These are phyloP conservation scores for Aplosporella prunicola DNA, from an alignment of 2,329 filamentous ascomycete species.

Conservation along the genomic window DNA sequence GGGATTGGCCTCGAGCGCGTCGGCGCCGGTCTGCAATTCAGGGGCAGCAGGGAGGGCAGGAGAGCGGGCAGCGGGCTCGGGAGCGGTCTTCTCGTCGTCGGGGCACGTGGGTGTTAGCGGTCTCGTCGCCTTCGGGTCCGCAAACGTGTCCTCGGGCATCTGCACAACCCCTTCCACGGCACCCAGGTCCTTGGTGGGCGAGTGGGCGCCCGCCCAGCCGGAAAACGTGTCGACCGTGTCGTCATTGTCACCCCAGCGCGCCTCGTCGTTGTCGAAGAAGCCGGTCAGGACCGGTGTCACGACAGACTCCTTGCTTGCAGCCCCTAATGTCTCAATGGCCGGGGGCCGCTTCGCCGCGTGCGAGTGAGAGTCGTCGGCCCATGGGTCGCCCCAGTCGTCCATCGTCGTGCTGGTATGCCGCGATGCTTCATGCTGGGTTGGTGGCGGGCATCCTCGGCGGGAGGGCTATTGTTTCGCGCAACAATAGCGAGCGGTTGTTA, in stretches of 20 bases:
- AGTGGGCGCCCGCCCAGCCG: too few relatives aligned
- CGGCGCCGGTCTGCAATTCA: not conserved
- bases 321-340: constrained; percentile 5
- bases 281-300: constrained; percentile 6
- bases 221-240: constrained; percentile 20
- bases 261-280: constrained; percentile 26
- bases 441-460: too few relatives aligned
- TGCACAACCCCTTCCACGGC: constrained; percentile 13
- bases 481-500: too few relatives aligned
- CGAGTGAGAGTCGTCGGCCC: constrained; percentile 30
- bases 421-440: constrained; percentile 4
- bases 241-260: constrained; percentile 24
- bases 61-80: not conserved
- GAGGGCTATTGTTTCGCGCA: too few relatives aligned
- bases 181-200: too few relatives aligned
- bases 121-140: not conserved
- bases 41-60: too few relatives aligned
- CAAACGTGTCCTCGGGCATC: too few relatives aligned
- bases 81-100: not conserved
- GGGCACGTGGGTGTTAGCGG: not conserved
- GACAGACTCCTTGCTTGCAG: constrained; percentile 14
- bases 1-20: not conserved
- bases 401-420: constrained; percentile 21
- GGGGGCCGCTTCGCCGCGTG: constrained; percentile 16
- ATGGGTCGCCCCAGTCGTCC: constrained; percentile 35